Evolutionary conservation across 495 filamentous ascomycete species (phyloP).

Genomic region (Xylaria nigripes): DNA sequence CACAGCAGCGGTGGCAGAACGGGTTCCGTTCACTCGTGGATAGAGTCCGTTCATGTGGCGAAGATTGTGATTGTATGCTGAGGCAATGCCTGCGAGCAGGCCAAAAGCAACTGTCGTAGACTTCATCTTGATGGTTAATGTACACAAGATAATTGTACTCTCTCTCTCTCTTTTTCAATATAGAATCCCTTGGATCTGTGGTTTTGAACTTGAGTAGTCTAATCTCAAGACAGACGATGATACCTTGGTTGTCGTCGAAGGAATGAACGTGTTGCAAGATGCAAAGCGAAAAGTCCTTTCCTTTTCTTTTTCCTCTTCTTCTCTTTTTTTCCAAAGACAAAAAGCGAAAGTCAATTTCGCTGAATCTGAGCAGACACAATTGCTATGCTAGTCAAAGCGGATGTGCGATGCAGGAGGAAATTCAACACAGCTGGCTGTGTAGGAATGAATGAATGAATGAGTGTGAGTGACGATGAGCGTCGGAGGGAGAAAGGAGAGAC

Average conservation of each 20-base stretch:
- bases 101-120: conserved; percentile 33
- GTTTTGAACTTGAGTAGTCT: conserved; percentile 20
- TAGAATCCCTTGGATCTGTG: conserved; percentile 11
- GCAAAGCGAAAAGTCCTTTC: conserved; percentile 13
- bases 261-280: conserved; percentile 27
- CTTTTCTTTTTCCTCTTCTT: neutral
- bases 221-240: conserved; percentile 18
- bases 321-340: conserved; percentile 8
- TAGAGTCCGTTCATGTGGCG: conserved; percentile 33
- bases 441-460: conserved; percentile 23
- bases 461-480: conserved; percentile 23
- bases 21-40: conserved; percentile 31
- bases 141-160: conserved; percentile 3
- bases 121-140: conserved; percentile 37
- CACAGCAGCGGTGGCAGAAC: conserved; percentile 8
- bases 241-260: conserved; percentile 24
- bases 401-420: conserved; percentile 20
- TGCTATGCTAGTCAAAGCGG: conserved; percentile 23
- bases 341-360: conserved; percentile 45
- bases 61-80: conserved; percentile 33
- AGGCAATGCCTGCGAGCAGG: conserved; percentile 37
- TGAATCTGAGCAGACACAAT: conserved; percentile 36
- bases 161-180: conserved; percentile 11
- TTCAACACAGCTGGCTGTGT: conserved; percentile 25
- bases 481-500: conserved; percentile 26